phyloP scores from a whole-genome alignment of 2,329 filamentous ascomycete genomes.

The Xylariaceae sp. region DNA sequence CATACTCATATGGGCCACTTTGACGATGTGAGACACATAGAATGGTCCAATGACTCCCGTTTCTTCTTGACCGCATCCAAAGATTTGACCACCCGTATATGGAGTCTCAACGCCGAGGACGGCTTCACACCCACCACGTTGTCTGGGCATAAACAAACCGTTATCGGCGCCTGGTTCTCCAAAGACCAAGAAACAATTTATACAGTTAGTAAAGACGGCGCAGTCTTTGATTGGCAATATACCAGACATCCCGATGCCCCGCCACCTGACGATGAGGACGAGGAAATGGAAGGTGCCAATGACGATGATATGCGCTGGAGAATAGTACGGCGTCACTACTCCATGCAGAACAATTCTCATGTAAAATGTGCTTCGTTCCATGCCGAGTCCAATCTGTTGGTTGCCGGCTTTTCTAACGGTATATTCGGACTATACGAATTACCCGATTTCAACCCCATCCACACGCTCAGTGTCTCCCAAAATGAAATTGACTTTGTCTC shows the following conservation, averaged over 20 bases:
- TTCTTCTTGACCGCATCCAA: slow-evolving; percentile 93
- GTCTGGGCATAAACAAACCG: slow-evolving; percentile 83
- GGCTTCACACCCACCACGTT: slow-evolving; percentile 87
- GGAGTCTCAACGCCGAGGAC: slow-evolving; percentile 84
- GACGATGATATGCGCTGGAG: slow-evolving; percentile 78
- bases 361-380: slow-evolving; percentile 91
- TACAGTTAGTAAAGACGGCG: slow-evolving; percentile 95
- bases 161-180: slow-evolving; percentile 96
- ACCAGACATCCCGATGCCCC: slow-evolving; percentile 55
- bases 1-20: slow-evolving; percentile 85
- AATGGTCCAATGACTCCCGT: slow-evolving; percentile 94
- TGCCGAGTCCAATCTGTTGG: slow-evolving; percentile 80
- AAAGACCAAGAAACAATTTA: slow-evolving; percentile 93
- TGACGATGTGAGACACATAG: slow-evolving; percentile 77
- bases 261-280: slow-evolving; percentile 51
- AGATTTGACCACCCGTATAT: slow-evolving; percentile 89
- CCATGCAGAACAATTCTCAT: slow-evolving; percentile 84
- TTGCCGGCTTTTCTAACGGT: slow-evolving; percentile 92
- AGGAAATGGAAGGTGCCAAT: slow-evolving; percentile 57
- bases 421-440: slow-evolving; percentile 93
- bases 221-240: slow-evolving; percentile 91
- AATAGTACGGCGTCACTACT: slow-evolving; percentile 87
- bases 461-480: slow-evolving; percentile 89
- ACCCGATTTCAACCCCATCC: slow-evolving; percentile 92
- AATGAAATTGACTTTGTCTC: slow-evolving; percentile 94